phyloP scores from a whole-genome alignment of 2,329 filamentous ascomycete genomes.

The Colletotrichum godetiae region DNA sequence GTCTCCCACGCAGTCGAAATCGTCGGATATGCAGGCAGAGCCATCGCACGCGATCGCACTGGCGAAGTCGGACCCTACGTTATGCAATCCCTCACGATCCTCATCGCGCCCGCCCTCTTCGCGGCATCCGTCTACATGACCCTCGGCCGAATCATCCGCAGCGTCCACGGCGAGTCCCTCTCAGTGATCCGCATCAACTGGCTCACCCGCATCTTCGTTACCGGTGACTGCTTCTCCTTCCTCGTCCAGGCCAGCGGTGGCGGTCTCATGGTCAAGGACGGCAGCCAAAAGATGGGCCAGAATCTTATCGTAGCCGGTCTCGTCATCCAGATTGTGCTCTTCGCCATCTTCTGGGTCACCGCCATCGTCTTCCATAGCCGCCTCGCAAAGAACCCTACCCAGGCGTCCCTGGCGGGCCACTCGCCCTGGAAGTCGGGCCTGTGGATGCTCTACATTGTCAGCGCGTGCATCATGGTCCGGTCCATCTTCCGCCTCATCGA shows the following conservation, averaged over 20 bases:
- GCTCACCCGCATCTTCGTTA: slow-evolving; percentile 66
- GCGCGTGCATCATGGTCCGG: slow-evolving; percentile 60
- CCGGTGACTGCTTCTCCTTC: slow-evolving; percentile 65
- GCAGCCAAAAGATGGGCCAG: slow-evolving; percentile 51
- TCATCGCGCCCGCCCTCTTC: slow-evolving; percentile 60
- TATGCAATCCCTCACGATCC: slow-evolving; percentile 54
- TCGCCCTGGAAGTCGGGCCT: slow-evolving; percentile 50
- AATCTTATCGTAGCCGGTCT: slow-evolving; percentile 68
- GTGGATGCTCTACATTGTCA: slow-evolving; percentile 62
- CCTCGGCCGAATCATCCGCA: slow-evolving; percentile 55
- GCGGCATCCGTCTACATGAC: slow-evolving; percentile 64
- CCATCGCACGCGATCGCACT: slow-evolving; percentile 43
- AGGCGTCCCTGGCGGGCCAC: slow-evolving; percentile 29
- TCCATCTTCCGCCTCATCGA: slow-evolving; percentile 70
- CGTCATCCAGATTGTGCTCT: slow-evolving; percentile 66
- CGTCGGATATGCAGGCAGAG: slow-evolving; percentile 53
- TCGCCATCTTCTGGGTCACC: slow-evolving; percentile 64
- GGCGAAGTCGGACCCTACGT: slow-evolving; percentile 50
- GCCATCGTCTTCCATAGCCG: slow-evolving; percentile 60
- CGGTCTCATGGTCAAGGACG: slow-evolving; percentile 45
- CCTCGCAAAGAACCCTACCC: slow-evolving; percentile 38
- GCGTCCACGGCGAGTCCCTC: slow-evolving; percentile 48
- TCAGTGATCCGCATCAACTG: slow-evolving; percentile 49
- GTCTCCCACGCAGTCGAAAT: slow-evolving; percentile 51
- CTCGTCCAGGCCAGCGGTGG: slow-evolving; percentile 59